A percentile compares a stretch with the other conserved stretches of the same genome.
Conservation (phyloP, 2,329 filamentous ascomycete genomes). For the Xylaria sp. region DNA sequence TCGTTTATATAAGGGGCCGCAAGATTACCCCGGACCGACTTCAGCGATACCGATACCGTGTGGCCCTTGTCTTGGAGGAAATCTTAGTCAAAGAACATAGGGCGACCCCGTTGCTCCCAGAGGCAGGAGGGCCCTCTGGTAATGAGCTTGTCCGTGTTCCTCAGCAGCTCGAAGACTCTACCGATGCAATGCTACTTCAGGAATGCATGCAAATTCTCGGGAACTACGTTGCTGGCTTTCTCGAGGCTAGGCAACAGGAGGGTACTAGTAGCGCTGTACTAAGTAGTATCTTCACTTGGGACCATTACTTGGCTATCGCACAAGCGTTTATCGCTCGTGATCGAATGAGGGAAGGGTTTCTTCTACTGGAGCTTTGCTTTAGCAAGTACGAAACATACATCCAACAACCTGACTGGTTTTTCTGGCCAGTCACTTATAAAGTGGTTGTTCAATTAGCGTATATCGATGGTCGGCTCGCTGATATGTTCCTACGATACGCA, state of each 20-base stretch:
- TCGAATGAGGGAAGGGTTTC: constrained; percentile 37
- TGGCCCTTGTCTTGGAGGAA: constrained; percentile 37
- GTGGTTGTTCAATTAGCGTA: constrained; percentile 36
- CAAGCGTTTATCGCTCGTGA: constrained; percentile 39
- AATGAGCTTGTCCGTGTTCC: constrained; percentile 14
- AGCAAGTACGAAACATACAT: constrained; percentile 38
- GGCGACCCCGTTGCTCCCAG: constrained; percentile 2
- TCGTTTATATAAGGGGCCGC: constrained; percentile 39
- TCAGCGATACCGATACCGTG: constrained; percentile 37
- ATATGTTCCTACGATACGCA: constrained; percentile 37
- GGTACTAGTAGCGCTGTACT: constrained; percentile 29
- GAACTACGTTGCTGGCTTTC: constrained; percentile 35
- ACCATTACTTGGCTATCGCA: constrained; percentile 38
- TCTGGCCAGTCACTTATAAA: constrained; percentile 41
- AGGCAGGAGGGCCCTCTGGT: too few relatives aligned
- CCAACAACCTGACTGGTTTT: constrained; percentile 37
- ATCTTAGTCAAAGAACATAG: constrained; percentile 36
- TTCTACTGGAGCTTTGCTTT: constrained; percentile 37
- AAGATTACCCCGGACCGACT: constrained; percentile 39
- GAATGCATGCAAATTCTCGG: constrained; percentile 40
- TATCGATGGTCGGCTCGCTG: constrained; percentile 32
- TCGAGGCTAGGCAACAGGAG: constrained; percentile 35
- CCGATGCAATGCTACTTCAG: constrained; percentile 35
- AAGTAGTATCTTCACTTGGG: constrained; percentile 39
- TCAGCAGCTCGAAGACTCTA: constrained; percentile 35